Percentiles rank a stretch among this genome's conserved stretches.
These are phyloP conservation scores for Fusarium penzigii DNA, from an alignment of 2,329 filamentous ascomycete genomes.

Conservation along the genomic window DNA sequence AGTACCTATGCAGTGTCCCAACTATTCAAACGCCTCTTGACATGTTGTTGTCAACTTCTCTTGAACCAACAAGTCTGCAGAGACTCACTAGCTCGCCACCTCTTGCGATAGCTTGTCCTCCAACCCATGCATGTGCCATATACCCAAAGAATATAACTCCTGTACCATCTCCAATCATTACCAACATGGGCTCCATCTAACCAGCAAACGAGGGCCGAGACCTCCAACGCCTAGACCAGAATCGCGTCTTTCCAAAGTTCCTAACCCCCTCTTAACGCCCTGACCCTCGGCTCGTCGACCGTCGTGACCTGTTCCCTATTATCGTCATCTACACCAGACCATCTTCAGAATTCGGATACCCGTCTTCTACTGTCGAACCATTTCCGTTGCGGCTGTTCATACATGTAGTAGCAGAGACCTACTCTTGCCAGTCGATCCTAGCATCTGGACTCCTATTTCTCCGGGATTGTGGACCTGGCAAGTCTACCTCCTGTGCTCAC, in stretches of 20 bases:
- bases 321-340: neutral
- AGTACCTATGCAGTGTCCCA: slow-evolving; percentile 12
- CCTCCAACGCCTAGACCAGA: slow-evolving; percentile 7
- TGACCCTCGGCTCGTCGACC: neutral
- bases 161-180: neutral
- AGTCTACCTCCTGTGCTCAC: slow-evolving; percentile 76
- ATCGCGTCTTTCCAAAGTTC: neutral
- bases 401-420: slow-evolving; percentile 38
- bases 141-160: neutral
- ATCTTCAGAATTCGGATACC: neutral
- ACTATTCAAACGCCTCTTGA: slow-evolving; percentile 11
- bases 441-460: slow-evolving; percentile 53
- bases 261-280: neutral
- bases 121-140: no score
- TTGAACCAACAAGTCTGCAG: no score
- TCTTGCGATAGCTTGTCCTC: no score
- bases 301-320: neutral
- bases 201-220: neutral
- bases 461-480: slow-evolving; percentile 64
- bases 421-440: slow-evolving; percentile 42
- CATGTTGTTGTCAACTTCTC: neutral
- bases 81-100: no score
- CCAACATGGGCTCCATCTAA: slow-evolving; percentile 5
- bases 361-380: slow-evolving; percentile 15
- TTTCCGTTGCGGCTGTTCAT: slow-evolving; percentile 31